Conservation (phyloP, 1,284 basidiomycete species). For the Cutaneotrichosporon sp. region DNA sequence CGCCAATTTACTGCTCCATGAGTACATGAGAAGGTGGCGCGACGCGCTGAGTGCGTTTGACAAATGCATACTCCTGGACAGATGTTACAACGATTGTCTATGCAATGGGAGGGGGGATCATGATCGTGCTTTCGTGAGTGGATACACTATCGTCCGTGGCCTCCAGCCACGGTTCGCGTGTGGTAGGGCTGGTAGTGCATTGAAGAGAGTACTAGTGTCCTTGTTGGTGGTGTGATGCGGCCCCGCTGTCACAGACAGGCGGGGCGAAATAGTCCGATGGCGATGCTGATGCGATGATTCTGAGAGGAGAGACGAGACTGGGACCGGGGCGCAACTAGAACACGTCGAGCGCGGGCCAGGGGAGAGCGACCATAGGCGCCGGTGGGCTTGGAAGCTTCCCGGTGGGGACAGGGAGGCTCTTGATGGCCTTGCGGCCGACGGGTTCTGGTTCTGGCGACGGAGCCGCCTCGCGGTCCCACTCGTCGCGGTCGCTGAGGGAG, state of each 20-base stretch:
- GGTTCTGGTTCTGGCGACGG: not conserved
- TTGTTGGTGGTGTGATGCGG: too few relatives aligned
- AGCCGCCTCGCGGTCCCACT: conserved; percentile 9
- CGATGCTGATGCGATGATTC: not conserved
- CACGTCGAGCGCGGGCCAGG: conserved; percentile 5
- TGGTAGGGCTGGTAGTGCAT: too few relatives aligned
- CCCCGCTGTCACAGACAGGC: not conserved
- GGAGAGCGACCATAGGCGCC: not conserved
- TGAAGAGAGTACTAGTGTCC: too few relatives aligned
- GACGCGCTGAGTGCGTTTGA: too few relatives aligned
- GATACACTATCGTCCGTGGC: too few relatives aligned
- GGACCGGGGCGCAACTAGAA: not conserved
- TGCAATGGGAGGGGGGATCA: too few relatives aligned
- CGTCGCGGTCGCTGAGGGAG: conserved; percentile 12
- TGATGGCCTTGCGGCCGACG: not conserved
- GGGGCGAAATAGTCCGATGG: not conserved
- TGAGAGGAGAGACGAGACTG: not conserved
- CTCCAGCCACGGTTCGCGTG: too few relatives aligned
- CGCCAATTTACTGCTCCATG: too few relatives aligned
- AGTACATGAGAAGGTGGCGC: too few relatives aligned
- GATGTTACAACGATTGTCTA: too few relatives aligned
- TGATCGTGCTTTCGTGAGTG: too few relatives aligned
- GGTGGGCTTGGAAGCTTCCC: not conserved
- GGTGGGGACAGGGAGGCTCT: not conserved
- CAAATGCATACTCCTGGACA: too few relatives aligned